phyloP scores from a whole-genome alignment of 2,329 filamentous ascomycete genomes.

The Fusarium denticulatum region DNA sequence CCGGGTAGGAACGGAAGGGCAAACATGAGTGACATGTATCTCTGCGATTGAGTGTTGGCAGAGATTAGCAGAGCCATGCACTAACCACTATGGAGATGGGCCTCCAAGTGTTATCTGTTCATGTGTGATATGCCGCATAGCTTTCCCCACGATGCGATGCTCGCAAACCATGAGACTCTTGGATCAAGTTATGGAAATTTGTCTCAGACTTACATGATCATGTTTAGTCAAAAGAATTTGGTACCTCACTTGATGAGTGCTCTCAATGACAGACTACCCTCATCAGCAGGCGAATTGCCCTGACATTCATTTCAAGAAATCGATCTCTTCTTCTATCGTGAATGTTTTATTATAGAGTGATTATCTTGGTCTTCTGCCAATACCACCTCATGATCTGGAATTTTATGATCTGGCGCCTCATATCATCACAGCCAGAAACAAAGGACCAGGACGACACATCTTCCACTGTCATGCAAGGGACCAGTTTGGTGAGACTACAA shows the following conservation, averaged over 20 bases:
- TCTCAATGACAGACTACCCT: not conserved
- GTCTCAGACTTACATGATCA: not conserved
- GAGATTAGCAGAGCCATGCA: not conserved
- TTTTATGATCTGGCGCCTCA: not conserved
- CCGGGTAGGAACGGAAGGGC: slow-evolving; percentile 27
- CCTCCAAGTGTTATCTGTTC: slow-evolving; percentile 18
- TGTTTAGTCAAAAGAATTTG: not conserved
- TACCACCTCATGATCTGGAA: not conserved
- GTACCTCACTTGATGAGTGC: not conserved
- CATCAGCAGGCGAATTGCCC: not conserved
- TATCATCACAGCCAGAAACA: slow-evolving; percentile 9
- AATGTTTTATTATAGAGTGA: not conserved
- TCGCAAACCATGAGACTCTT: slow-evolving; percentile 8
- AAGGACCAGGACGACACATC: slow-evolving; percentile 4
- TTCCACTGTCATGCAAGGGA: slow-evolving; percentile 36
- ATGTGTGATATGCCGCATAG: slow-evolving; percentile 15
- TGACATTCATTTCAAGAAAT: not conserved
- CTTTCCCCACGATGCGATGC: slow-evolving; percentile 3
- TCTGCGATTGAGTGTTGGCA: not conserved
- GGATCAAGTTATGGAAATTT: not conserved
- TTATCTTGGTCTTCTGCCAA: not conserved
- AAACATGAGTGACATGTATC: slow-evolving; percentile 7
- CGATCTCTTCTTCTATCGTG: not conserved
- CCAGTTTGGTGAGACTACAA: slow-evolving; percentile 30
- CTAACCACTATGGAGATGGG: not conserved